phyloP scores from a whole-genome alignment of 208 protist genomes.

The Herpetomonas samuelpessoai region DNA sequence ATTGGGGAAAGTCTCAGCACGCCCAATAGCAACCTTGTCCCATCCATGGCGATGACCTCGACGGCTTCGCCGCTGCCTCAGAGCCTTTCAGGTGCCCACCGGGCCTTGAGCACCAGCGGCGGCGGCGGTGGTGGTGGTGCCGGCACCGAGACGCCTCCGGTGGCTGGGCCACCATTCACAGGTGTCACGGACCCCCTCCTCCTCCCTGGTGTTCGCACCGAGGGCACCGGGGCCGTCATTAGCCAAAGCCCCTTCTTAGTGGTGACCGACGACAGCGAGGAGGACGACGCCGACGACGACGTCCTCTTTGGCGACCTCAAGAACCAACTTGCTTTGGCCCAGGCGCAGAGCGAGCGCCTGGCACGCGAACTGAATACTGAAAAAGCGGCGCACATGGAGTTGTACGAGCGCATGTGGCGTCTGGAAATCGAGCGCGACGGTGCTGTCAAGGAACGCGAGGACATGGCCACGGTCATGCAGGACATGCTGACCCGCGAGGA shows the following conservation, averaged over 20 bases:
- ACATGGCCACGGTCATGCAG: constrained; percentile 21
- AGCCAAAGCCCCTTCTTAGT: background rate
- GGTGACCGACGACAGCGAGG: constrained; percentile 10
- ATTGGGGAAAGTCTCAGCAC: no score
- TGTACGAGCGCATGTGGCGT: constrained; percentile 73
- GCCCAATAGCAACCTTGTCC: background rate
- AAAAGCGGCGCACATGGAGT: constrained; percentile 37
- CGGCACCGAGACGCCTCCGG: background rate
- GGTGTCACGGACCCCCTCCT: background rate
- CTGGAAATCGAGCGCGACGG: constrained; percentile 54
- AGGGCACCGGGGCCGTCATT: background rate
- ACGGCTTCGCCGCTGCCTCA: background rate
- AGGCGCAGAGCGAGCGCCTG: constrained; percentile 31
- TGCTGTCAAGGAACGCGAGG: constrained; percentile 20
- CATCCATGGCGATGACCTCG: background rate
- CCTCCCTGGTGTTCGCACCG: background rate
- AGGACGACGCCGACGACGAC: constrained; percentile 19
- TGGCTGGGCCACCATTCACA: no score
- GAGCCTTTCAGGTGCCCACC: background rate
- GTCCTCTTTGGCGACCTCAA: constrained; percentile 31
- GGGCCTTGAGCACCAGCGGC: background rate
- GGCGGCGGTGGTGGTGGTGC: background rate
- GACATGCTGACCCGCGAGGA: constrained; percentile 45
- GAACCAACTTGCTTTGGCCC: constrained; percentile 38
- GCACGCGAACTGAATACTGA: constrained; percentile 54